Evolutionary conservation across 306 rosid genomes (phyloP), one percentile per base, ranked within the genome.

Genomic region (Corylus americana): DNA sequence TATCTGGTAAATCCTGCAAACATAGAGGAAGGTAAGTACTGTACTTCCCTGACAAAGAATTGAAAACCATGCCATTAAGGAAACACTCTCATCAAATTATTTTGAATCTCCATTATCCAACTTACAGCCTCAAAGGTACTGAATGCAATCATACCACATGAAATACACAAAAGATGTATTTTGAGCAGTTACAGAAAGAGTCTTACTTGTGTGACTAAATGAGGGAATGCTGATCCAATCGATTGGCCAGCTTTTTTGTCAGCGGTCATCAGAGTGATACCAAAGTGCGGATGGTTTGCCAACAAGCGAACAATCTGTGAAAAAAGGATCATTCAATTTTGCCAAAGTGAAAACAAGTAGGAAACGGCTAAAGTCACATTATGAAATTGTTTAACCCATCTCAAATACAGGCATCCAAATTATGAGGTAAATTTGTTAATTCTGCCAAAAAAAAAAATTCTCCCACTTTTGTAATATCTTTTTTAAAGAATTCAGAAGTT

Each of bases 201-300:
- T 50, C 91, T 80, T 87, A 94, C 98, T 75, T 80, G 94, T 59
- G 91, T 75, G 77, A 80, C 77, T 72, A 94, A 78, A 87, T 94
- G 98, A 68, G 95, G 97, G 86, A 92, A 94, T 29, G 90, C 98
- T 45, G 97, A 90, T 44, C 92, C 87, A 76, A 94, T 87, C 29
- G 97, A 83, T 79, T 90, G 97, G 51, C 98, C 97, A 79, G 98
- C 97, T 85, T 92, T 94, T 81, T 97, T 88, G 78, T 91, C 97
- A 70, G 97, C 97, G 1, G 97, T 94, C 93, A 94, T 27, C 61
- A 94, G 63, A 73, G 93, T 74, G 86, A 88, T 88, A 71, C 87
- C 88, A 75, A 92, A 91, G 57, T 91, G 91, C 11, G 97, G 98
- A 90, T 92, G 98, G 86, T 92, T 92, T 44, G 93, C 97, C 71